A percentile compares a stretch with the other conserved stretches of the same genome.
Evolutionary conservation across 2,329 filamentous ascomycete genomes (phyloP).

Genomic region (Aspergillus jensenii): DNA sequence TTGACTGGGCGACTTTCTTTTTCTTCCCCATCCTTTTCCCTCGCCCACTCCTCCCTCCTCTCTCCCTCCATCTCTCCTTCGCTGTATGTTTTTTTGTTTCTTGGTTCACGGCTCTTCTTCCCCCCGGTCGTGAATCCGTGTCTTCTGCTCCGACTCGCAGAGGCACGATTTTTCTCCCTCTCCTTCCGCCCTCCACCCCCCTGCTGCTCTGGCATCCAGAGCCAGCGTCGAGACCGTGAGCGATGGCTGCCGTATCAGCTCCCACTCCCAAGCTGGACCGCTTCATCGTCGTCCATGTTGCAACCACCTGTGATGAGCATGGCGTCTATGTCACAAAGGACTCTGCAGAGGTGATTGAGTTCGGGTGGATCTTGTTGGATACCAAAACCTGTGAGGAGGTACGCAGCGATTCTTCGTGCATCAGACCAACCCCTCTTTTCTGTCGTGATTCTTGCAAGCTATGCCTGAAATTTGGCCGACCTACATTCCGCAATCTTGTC

Average conservation of each 20-base stretch:
- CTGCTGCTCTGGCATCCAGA: constrained; percentile 28
- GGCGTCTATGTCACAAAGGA: constrained; percentile 99
- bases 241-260: constrained; percentile 47
- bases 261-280: constrained; percentile 79
- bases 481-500: constrained; percentile 19
- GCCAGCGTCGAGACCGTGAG: constrained; percentile 18
- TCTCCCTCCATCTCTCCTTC: constrained; percentile 14
- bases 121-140: constrained; percentile 26
- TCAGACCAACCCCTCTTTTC: constrained; percentile 5
- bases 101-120: constrained; percentile 28
- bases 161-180: constrained; percentile 24
- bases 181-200: constrained; percentile 20
- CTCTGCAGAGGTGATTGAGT: constrained; percentile 97
- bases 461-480: neutral
- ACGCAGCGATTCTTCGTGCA: constrained; percentile 37
- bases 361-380: constrained; percentile 96
- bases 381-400: constrained; percentile 92
- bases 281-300: constrained; percentile 97
- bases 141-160: constrained; percentile 30
- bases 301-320: constrained; percentile 98
- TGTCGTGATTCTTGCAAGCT: neutral
- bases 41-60: constrained; percentile 20
- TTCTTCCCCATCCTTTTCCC: constrained; percentile 30
- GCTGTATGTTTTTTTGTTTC: constrained; percentile 24
- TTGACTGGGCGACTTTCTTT: constrained; percentile 21